Percentiles rank a stretch among this genome's conserved stretches.
These are phyloP conservation scores for Flueggea neowawraea DNA, from an alignment of 441 rosid genomes.

Conservation along the genomic window DNA sequence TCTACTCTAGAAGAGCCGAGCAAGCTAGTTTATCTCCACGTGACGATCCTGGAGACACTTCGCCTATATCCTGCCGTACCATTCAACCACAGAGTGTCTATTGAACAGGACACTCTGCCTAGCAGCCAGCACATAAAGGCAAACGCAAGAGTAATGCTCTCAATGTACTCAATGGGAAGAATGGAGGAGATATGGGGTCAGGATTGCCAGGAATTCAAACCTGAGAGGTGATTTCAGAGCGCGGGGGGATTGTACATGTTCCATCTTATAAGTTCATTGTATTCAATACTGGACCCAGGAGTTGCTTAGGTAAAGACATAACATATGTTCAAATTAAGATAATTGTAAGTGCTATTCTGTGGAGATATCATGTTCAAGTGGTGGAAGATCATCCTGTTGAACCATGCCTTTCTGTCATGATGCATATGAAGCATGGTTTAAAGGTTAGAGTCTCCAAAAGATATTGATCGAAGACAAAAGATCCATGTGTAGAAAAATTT, in stretches of 20 bases:
- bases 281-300: constrained; percentile 30
- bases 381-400: constrained; percentile 1
- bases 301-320: constrained; percentile 30
- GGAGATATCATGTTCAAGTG: constrained; percentile 9
- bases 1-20: constrained; percentile 4
- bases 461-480: too few species aligned
- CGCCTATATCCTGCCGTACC: constrained; percentile 23
- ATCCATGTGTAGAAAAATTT: too few species aligned
- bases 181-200: constrained; percentile 33
- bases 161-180: constrained; percentile 21
- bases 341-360: constrained; percentile 19
- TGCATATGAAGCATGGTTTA: constrained; percentile 11
- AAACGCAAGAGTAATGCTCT: too few species aligned
- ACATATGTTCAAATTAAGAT: constrained; percentile 23
- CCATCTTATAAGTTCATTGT: constrained; percentile 30
- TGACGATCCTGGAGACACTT: constrained; percentile 19
- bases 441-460: constrained; percentile 6
- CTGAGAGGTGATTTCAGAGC: constrained; percentile 30
- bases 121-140: constrained; percentile 20
- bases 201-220: constrained; percentile 37
- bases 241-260: constrained; percentile 13
- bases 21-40: constrained; percentile 24
- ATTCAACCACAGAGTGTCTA: too few species aligned
- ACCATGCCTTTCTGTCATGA: constrained; percentile 1
- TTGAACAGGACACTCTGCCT: too few species aligned